These are phyloP conservation scores for Ophiocordyceps australis DNA, from an alignment of 2,329 filamentous ascomycete genomes.

Conservation along the genomic window DNA sequence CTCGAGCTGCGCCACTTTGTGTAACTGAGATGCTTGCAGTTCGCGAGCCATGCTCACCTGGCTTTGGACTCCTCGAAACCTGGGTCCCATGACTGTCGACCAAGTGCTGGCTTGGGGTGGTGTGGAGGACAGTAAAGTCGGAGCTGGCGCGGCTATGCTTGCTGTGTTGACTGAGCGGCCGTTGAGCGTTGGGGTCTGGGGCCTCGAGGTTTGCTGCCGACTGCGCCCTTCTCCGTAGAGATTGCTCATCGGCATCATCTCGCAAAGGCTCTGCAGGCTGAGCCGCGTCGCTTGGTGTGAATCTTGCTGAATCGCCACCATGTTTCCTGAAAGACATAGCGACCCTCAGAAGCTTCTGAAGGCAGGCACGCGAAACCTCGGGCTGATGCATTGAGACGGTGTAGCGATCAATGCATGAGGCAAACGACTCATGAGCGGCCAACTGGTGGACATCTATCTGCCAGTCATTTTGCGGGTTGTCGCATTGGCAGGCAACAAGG, in stretches of 20 bases:
- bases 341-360: conserved; percentile 57
- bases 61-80: conserved; percentile 13
- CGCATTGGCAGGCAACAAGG: conserved; percentile 81
- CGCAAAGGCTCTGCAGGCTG: background rate
- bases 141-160: conserved; percentile 56
- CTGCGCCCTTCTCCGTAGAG: conserved; percentile 35
- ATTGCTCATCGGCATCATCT: too few species aligned
- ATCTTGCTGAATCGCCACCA: too few species aligned
- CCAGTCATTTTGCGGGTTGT: conserved; percentile 51
- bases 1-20: too few species aligned
- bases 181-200: conserved; percentile 26
- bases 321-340: conserved; percentile 51
- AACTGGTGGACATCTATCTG: conserved; percentile 54
- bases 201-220: conserved; percentile 44
- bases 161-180: conserved; percentile 41
- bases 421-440: conserved; percentile 41
- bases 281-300: too few species aligned
- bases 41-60: conserved; percentile 6
- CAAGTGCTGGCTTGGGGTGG: conserved; percentile 28
- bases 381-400: conserved; percentile 53
- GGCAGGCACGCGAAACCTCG: conserved; percentile 56
- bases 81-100: conserved; percentile 14
- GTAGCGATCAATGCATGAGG: conserved; percentile 53
- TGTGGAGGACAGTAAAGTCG: conserved; percentile 43
- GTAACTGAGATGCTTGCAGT: conserved; percentile 13